Conservation (phyloP, 2,329 filamentous ascomycete genomes). For the Pseudogymnoascus sp. region DNA sequence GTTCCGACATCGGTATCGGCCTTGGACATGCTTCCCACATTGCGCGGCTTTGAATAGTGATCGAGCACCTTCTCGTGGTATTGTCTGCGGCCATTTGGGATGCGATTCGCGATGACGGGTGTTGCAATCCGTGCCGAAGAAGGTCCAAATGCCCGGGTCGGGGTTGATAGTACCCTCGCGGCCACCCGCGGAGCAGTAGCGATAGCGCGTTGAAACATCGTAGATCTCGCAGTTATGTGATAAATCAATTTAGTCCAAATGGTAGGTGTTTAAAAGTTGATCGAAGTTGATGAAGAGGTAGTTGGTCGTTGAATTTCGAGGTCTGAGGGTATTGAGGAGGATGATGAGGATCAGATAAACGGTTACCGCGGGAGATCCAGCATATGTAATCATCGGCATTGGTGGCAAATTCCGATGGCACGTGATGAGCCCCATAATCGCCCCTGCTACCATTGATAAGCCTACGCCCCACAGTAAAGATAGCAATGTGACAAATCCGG, state of each 20-base stretch:
- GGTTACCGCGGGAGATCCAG: background rate
- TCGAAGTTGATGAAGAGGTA: conserved; percentile 4
- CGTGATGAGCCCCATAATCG: background rate
- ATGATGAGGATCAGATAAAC: conserved; percentile 7
- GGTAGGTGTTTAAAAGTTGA: background rate
- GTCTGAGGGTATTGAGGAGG: conserved; percentile 5
- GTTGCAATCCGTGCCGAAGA: conserved; percentile 18
- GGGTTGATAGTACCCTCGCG: conserved; percentile 25
- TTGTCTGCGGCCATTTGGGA: conserved; percentile 22
- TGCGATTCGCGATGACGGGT: conserved; percentile 17
- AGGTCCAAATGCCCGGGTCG: conserved; percentile 16
- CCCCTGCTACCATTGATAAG: background rate
- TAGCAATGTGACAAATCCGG: conserved; percentile 1
- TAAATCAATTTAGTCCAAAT: background rate
- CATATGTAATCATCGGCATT: conserved; percentile 6
- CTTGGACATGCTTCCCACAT: conserved; percentile 73
- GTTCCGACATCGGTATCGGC: conserved; percentile 76
- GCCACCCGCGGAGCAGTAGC: conserved; percentile 24
- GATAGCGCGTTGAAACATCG: conserved; percentile 27
- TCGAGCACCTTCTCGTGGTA: conserved; percentile 51
- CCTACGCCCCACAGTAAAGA: conserved; percentile 1
- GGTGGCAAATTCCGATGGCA: conserved; percentile 4
- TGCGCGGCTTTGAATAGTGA: conserved; percentile 72
- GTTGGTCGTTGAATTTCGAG: background rate
- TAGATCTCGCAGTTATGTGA: background rate